Base-by-base conservation (phyloP, 805 yeast species). In the Hanseniaspora lindneri region DNA sequence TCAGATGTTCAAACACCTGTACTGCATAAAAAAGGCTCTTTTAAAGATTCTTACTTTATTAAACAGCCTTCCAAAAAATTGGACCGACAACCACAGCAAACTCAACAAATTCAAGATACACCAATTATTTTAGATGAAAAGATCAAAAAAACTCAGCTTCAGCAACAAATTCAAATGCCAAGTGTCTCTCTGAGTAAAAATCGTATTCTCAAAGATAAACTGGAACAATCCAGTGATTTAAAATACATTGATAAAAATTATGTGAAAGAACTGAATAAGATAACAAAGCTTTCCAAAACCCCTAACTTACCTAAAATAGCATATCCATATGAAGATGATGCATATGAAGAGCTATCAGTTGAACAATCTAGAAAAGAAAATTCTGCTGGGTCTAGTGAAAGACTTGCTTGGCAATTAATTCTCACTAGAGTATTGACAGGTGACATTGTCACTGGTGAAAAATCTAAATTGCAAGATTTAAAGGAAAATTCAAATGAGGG, bases 391-490 rank as follows among this genome's bases (percentile, higher is more conserved):
- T 60, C 59, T 10, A 59, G 52, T 28, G 96, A 87, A 59, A 72
- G 97, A 42, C 68, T 88, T 11, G 95, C 87, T 64, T 92, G 98
- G 98, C 97, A 92, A 64, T 76, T 89, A 0, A 86, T 92, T 95
- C 70, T 92, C 42, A 74, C 83, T 10, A 74, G 87, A 2, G 97
- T 92, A 3, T 73, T 92, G 30, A 89, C 94, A 2, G 97, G 98
- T 55, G 97, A 92, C 63, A 95, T 92, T 47, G 87, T 92, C 19
- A 75, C 81, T 30, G 80, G 89, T 11, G 98, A 92, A 59, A 92
- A 89, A 64, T 80, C 84, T 3, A 80, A 80, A 62, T 71, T 83
- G 49, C 77, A 75, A 14, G 74, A 72, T 46, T 78, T 71, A 50
- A 55, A 54, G 13, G 59, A 57, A 41, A 55, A 55, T 30, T 56